Evolutionary conservation across 1,284 basidiomycete species (phyloP).

Genomic region (Kwoniella shivajii): DNA sequence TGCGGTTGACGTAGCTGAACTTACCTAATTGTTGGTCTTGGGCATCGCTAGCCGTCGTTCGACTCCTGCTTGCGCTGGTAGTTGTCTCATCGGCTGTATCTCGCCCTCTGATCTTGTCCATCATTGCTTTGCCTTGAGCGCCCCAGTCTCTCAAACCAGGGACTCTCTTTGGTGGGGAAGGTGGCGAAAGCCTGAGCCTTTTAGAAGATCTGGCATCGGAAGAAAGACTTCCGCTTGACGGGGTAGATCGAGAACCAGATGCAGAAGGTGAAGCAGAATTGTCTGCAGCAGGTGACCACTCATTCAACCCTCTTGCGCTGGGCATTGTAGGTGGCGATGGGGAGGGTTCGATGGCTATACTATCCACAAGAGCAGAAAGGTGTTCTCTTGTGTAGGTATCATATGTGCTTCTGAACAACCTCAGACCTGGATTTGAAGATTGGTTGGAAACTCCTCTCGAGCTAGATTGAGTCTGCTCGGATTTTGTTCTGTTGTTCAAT

Average conservation of each 20-base stretch:
- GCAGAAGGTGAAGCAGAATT: constrained; percentile 14
- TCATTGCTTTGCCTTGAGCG: constrained; percentile 42
- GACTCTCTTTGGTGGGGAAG: constrained; percentile 22
- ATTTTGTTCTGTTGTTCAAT: constrained; percentile 9
- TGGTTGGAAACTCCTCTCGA: constrained; percentile 2
- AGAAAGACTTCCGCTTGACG: constrained; percentile 10
- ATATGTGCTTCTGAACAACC: constrained; percentile 81
- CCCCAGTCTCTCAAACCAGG: constrained; percentile 40
- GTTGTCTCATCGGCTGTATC: constrained; percentile 39
- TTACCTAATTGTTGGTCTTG: constrained; percentile 11
- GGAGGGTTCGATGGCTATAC: constrained; percentile 68
- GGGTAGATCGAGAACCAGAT: constrained; percentile 16
- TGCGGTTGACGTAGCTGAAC: neutral
- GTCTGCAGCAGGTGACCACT: constrained; percentile 23
- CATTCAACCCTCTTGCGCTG: constrained; percentile 18
- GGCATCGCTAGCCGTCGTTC: constrained; percentile 15
- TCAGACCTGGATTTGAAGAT: constrained; percentile 67
- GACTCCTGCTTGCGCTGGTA: constrained; percentile 33
- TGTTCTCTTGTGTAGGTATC: constrained; percentile 92
- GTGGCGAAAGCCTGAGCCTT: constrained; percentile 36
- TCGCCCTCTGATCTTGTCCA: constrained; percentile 46
- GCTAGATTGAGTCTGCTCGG: neutral
- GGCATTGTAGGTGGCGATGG: constrained; percentile 61
- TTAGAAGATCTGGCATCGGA: constrained; percentile 40
- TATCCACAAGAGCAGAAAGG: constrained; percentile 85